Conservation (phyloP, 441 rosid species). For the Corymbia calophylla region DNA sequence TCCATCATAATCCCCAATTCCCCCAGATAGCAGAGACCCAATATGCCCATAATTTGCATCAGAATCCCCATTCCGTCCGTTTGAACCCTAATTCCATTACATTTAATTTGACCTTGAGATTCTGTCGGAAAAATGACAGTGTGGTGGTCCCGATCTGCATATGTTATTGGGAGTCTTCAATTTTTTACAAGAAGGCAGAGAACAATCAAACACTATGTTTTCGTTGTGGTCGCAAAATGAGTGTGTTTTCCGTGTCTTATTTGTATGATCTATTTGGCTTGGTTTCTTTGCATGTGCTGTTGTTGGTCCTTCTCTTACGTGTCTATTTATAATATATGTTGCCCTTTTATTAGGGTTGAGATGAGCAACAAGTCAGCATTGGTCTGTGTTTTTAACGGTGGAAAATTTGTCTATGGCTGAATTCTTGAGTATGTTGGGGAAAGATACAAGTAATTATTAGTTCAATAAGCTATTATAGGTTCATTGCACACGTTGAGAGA, state of each 20-base stretch:
- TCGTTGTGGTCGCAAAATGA: background rate
- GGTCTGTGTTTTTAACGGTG: background rate
- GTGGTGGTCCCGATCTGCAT: background rate
- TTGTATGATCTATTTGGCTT: background rate
- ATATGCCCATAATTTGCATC: background rate
- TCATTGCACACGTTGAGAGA: background rate
- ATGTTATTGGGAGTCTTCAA: background rate
- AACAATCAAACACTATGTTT: background rate
- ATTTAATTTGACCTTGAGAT: background rate
- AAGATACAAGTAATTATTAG: background rate
- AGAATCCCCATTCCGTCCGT: background rate
- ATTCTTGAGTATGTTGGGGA: background rate
- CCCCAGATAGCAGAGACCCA: background rate
- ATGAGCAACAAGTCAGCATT: background rate
- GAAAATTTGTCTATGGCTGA: background rate
- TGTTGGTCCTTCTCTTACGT: background rate
- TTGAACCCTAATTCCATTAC: background rate
- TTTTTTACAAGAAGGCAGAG: background rate
- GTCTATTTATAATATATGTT: background rate
- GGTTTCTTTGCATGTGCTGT: background rate
- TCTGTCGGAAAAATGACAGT: background rate
- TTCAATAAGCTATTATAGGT: background rate
- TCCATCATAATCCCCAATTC: background rate
- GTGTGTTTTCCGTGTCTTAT: background rate
- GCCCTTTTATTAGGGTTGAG: background rate